Conservation (phyloP, 441 rosid species). For the Biscutella auriculata region DNA sequence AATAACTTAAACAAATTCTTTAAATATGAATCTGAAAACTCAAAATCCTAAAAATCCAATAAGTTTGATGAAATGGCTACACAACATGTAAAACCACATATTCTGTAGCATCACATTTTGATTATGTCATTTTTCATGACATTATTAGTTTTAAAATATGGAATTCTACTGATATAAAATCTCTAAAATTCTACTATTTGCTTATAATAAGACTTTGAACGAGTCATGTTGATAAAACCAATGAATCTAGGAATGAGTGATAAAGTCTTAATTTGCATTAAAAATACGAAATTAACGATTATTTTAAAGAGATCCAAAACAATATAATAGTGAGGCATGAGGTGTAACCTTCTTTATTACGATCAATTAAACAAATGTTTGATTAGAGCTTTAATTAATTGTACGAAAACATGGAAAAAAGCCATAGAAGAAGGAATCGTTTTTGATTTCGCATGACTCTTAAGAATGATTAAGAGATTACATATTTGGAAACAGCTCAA, state of each 20-base stretch:
- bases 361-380: neutral
- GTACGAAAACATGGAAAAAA: slow-evolving; percentile 20
- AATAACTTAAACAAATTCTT: no score
- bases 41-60: no score
- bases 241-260: neutral
- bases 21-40: no score
- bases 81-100: no score
- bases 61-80: no score
- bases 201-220: no score
- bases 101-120: no score
- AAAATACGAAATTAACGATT: neutral
- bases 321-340: neutral
- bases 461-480: slow-evolving; percentile 20
- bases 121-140: no score
- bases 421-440: slow-evolving; percentile 22
- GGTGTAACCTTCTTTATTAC: neutral
- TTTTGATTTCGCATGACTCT: slow-evolving; percentile 22
- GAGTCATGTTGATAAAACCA: neutral
- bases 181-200: no score
- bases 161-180: no score
- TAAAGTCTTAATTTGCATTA: neutral
- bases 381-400: slow-evolving; percentile 10
- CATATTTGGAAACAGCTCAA: slow-evolving; percentile 20
- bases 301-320: slow-evolving; percentile 1
- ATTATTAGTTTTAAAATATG: no score